Evolutionary conservation across 805 yeast species (phyloP), one percentile per base, ranked within the genome.

Genomic region (Starmerella etchellsii): DNA sequence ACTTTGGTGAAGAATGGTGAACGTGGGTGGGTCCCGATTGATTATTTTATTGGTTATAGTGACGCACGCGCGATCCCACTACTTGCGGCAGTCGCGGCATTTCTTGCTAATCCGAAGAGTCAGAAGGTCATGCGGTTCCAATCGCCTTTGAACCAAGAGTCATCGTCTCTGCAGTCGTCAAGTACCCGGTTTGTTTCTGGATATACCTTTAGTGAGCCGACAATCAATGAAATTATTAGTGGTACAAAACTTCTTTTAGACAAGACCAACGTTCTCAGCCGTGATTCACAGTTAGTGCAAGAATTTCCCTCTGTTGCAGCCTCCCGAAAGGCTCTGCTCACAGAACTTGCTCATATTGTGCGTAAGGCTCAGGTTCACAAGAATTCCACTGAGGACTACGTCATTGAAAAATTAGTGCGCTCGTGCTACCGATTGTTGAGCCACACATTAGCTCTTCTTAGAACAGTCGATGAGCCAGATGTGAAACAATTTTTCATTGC

Each of bases 21-120:
- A 14, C 55, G 67, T 11, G 69, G 69, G 33, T 65, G 69, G 69
- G 54, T 65, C 26, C 68, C 69, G 16, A 54, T 62, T 28, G 63
- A 63, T 51, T 64, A 61, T 47, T 64, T 64, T 46, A 51, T 54
- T 30, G 59, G 64, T 6, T 62, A 56, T 47, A 52, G 54, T 22
- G 64, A 63, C 39, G 48, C 55, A 22, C 54, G 54, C 32, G 57
- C 59, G 10, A 54, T 60, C n/a, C 63, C 64, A 5, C 53, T 64
- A 28, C 54, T 64, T 16, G 50, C 58, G 6, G 62, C 66, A 1
- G 51, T 55, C 3, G 58, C 63, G 15, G 53, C 51, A 36, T 60
- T 62, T 39, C 53, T 62, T 10, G 44, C 56, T 16, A 48, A 53
- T 16, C 65, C 67, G 11, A 57, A 53, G 39, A 47, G 55, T 27